Evolutionary conservation across 2,329 filamentous ascomycete species (phyloP).

Genomic region (Penicillium sp.): DNA sequence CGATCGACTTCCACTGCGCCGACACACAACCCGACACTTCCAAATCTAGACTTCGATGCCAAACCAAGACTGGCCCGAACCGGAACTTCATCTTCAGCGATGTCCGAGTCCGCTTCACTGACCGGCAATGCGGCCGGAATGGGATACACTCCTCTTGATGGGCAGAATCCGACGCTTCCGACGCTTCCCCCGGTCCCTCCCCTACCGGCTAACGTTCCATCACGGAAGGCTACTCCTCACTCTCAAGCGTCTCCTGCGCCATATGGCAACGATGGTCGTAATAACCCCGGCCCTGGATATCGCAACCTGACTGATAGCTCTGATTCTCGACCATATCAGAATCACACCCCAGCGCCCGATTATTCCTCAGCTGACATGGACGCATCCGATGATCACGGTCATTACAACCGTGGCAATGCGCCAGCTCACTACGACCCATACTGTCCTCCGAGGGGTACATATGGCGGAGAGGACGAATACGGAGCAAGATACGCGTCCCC

Average conservation of each 20-base stretch:
- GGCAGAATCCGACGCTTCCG: constrained; percentile 26
- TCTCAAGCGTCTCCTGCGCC: constrained; percentile 26
- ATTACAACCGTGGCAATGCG: constrained; percentile 2
- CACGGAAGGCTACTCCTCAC: constrained; percentile 27
- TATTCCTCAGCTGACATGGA: constrained; percentile 16
- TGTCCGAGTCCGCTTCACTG: constrained; percentile 53
- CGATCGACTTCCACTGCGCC: constrained; percentile 47
- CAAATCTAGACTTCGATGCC: constrained; percentile 43
- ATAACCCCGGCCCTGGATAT: constrained; percentile 17
- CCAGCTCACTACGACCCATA: constrained; percentile 15
- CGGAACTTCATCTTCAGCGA: constrained; percentile 49
- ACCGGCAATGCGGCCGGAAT: constrained; percentile 31
- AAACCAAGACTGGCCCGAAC: constrained; percentile 43
- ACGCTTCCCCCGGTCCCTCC: constrained; percentile 34
- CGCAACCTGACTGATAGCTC: constrained; percentile 20
- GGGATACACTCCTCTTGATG: constrained; percentile 38
- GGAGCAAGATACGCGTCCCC: background rate
- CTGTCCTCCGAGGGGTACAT: background rate
- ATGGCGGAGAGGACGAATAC: constrained; percentile 1
- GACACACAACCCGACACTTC: constrained; percentile 37
- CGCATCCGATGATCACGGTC: background rate
- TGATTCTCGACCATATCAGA: constrained; percentile 17
- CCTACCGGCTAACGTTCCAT: constrained; percentile 26
- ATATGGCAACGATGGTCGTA: constrained; percentile 22
- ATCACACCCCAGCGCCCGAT: constrained; percentile 21